phyloP scores from a whole-genome alignment of 2,329 filamentous ascomycete genomes.

The Botryosphaeria dothidea region DNA sequence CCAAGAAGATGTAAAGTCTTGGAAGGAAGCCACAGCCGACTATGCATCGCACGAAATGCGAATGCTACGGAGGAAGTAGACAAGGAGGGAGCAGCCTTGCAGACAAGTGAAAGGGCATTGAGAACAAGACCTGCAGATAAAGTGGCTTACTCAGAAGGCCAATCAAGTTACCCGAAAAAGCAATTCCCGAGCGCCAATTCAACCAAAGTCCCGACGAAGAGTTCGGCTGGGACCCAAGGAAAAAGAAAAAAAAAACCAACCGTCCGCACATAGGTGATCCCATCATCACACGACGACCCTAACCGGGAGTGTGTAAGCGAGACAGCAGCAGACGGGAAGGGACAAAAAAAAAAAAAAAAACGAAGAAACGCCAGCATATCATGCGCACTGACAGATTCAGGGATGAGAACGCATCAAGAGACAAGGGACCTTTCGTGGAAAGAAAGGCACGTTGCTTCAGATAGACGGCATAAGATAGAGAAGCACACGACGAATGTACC shows the following conservation, averaged over 20 bases:
- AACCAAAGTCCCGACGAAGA: neutral
- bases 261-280: neutral
- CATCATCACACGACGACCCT: neutral
- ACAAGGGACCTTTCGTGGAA: neutral
- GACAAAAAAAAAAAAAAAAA: neutral
- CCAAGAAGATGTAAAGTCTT: no score
- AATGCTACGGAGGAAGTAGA: neutral
- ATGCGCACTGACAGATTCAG: neutral
- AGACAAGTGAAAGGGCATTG: neutral
- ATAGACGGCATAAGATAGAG: neutral
- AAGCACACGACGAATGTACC: neutral
- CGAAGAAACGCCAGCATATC: neutral
- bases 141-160: neutral
- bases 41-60: no score
- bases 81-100: neutral
- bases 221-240: neutral
- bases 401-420: neutral
- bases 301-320: neutral
- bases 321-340: neutral
- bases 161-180: neutral
- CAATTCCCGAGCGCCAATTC: neutral
- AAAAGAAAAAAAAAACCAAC: neutral
- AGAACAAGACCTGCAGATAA: slow-evolving; percentile 5
- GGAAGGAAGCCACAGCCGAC: no score
- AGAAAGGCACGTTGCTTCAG: neutral